Percentiles rank a stretch among this genome's conserved stretches.
These are phyloP conservation scores for Sporothrix inflata DNA, from an alignment of 2,329 filamentous ascomycete species.

Conservation along the genomic window DNA sequence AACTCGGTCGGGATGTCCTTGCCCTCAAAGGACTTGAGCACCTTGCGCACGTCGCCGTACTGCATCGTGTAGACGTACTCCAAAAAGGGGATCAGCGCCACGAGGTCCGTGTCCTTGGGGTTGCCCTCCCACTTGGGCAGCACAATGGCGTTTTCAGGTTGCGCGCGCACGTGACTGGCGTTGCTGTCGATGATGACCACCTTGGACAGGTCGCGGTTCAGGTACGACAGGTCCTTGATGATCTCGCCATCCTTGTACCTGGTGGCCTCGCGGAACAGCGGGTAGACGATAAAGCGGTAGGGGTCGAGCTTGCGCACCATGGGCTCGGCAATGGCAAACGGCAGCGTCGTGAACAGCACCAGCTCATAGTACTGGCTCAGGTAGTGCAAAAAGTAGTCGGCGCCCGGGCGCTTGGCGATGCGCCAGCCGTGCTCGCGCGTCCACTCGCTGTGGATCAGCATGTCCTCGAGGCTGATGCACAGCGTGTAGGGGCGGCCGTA, in stretches of 20 bases:
- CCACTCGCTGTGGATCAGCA: slow-evolving; percentile 96
- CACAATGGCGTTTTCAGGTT: slow-evolving; percentile 96
- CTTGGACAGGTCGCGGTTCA: slow-evolving; percentile 94
- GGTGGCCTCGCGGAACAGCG: slow-evolving; percentile 93
- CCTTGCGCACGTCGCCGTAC: slow-evolving; percentile 81
- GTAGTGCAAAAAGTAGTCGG: slow-evolving; percentile 97
- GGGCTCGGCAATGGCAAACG: slow-evolving; percentile 81
- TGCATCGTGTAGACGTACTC: slow-evolving; percentile 97
- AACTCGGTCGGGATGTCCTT: slow-evolving; percentile 90
- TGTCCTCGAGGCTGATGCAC: slow-evolving; percentile 88
- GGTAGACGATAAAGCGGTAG: slow-evolving; percentile 93
- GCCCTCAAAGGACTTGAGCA: slow-evolving; percentile 86
- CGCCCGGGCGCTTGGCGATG: slow-evolving; percentile 88
- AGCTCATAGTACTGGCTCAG: slow-evolving; percentile 97
- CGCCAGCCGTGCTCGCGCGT: slow-evolving; percentile 92
- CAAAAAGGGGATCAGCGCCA: slow-evolving; percentile 90
- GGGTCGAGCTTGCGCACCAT: slow-evolving; percentile 93
- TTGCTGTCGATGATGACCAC: slow-evolving; percentile 94
- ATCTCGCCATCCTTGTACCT: slow-evolving; percentile 96
- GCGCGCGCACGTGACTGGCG: slow-evolving; percentile 76
- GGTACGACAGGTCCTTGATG: slow-evolving; percentile 97
- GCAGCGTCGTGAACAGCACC: slow-evolving; percentile 90
- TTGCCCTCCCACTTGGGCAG: slow-evolving; percentile 89
- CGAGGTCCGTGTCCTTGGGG: slow-evolving; percentile 79
- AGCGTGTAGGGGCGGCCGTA: slow-evolving; percentile 89